Base-by-base conservation (phyloP, 2,329 filamentous ascomycete genomes). In the Fusarium torulosum region DNA sequence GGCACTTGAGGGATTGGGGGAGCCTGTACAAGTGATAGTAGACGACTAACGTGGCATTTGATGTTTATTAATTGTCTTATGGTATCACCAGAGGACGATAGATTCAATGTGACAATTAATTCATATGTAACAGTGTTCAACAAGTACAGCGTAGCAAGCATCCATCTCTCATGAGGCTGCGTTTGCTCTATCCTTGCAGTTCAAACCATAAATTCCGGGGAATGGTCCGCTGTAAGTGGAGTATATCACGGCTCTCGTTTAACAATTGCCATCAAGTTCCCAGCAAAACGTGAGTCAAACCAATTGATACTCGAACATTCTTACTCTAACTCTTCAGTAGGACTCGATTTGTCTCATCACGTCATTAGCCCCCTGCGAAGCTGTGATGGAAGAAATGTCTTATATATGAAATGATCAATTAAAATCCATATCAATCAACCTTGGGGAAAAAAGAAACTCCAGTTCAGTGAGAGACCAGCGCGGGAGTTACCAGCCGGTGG, bases 141-240 rank as follows among this genome's bases (percentile, higher is more conserved):
- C 29, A 15, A 13, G 13, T 29, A 13, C 9, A 27, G 27, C 27
- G 10, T 27, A 27, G 27, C 27, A 27, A 27, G 9, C 10, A 11
- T 27, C 27, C 4, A 31, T 31, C 13, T 14, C 29, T 17, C 4
- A 41, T 20, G 44, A 65, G 29, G 23, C 54, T 61, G 41, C 27
- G 46, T 43, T 40, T 40, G 21, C 35, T 35, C 19, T 31, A 63
- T 40, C 64, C 64, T 56, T 65, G 66, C 63, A 59, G 40, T 55
- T 45, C 33, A 44, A 45, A 46, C 9, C 38, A 25, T 35, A 41
- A 59, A 65, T 69, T 70, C 70, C 52, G 70, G 70, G 64, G 58
- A 69, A 69, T 69, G 70, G 58, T 59, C 66, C 65, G 66, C 57
- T 43, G 56, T 23, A 29, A 61, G 65, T 71, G 66, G 67, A 66